A percentile compares a stretch with the other conserved stretches of the same genome.
These are phyloP conservation scores for Suhomyces tanzawaensis DNA, from an alignment of 805 yeast species.

Conservation along the genomic window DNA sequence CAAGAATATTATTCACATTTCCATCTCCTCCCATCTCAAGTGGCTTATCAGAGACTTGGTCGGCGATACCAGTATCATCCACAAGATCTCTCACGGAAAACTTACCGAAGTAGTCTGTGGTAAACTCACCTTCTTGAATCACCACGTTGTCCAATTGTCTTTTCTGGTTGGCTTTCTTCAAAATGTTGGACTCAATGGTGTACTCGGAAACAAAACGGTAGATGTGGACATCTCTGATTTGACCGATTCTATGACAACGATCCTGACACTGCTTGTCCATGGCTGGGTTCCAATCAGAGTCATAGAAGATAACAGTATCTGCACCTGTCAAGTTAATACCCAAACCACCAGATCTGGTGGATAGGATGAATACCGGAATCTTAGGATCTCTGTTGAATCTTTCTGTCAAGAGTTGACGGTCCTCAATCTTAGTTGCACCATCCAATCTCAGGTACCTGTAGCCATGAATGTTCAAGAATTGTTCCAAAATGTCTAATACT, in stretches of 20 bases:
- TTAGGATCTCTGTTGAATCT: conserved; percentile 82
- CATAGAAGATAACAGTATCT: conserved; percentile 96
- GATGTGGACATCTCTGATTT: conserved; percentile 95
- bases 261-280: conserved; percentile 99
- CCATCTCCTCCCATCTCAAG: conserved; percentile 29
- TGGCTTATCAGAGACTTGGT: conserved; percentile 38
- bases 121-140: conserved; percentile 96
- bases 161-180: conserved; percentile 92
- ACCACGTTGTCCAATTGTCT: conserved; percentile 90
- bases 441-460: conserved; percentile 92
- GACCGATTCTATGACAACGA: conserved; percentile 98
- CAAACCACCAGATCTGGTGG: conserved; percentile 96
- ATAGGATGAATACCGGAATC: conserved; percentile 86
- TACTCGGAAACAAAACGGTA: conserved; percentile 94
- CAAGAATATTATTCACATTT: conserved; percentile 59
- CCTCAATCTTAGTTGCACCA: conserved; percentile 97
- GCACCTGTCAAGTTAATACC: conserved; percentile 98
- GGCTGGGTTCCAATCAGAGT: conserved; percentile 99
- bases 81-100: conserved; percentile 82
- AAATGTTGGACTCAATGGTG: conserved; percentile 93
- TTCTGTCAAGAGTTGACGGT: conserved; percentile 91
- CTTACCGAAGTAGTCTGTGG: conserved; percentile 92
- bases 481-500: conserved; percentile 89
- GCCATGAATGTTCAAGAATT: conserved; percentile 91
- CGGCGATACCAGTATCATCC: conserved; percentile 52